These are phyloP conservation scores for Lycium ferocissimum DNA, from an alignment of 257 asterid genomes.

Conservation along the genomic window DNA sequence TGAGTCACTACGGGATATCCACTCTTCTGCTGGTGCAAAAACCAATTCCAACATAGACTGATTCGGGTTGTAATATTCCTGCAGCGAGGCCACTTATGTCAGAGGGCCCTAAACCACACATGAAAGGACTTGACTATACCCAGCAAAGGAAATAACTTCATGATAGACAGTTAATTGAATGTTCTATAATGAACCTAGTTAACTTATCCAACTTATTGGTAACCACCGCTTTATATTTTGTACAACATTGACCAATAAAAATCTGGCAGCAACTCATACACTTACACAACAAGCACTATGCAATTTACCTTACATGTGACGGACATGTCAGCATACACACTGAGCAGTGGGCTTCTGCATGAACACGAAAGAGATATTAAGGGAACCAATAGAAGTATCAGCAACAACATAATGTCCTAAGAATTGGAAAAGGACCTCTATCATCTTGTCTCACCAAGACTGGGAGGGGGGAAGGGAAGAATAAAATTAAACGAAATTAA, in stretches of 20 bases:
- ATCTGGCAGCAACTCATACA: not conserved
- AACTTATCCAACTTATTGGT: not conserved
- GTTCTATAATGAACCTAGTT: not conserved
- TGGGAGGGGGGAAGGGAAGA: not conserved
- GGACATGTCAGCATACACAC: slow-evolving; percentile 99
- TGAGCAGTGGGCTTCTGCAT: slow-evolving; percentile 94
- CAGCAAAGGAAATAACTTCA: not conserved
- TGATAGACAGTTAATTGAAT: not conserved
- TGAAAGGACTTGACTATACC: not conserved
- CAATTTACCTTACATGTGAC: slow-evolving; percentile 88
- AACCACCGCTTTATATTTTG: not conserved
- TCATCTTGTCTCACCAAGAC: not conserved
- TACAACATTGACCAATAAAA: slow-evolving; percentile 7
- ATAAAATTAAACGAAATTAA: slow-evolving; percentile 31
- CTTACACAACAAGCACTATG: not conserved
- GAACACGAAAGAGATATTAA: slow-evolving; percentile 35
- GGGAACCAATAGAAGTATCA: slow-evolving; percentile 19
- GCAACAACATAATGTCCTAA: not conserved
- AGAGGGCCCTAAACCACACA: slow-evolving; percentile 18
- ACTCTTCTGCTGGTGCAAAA: slow-evolving; percentile 97
- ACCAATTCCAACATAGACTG: slow-evolving; percentile 94
- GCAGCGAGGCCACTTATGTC: slow-evolving; percentile 35
- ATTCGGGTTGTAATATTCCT: slow-evolving; percentile 91
- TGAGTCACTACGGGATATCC: slow-evolving; percentile 82
- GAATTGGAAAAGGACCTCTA: not conserved